A percentile compares a stretch with the other conserved stretches of the same genome.
Conservation (phyloP, 2,329 filamentous ascomycete genomes). For the Westerdykella aurantiaca region DNA sequence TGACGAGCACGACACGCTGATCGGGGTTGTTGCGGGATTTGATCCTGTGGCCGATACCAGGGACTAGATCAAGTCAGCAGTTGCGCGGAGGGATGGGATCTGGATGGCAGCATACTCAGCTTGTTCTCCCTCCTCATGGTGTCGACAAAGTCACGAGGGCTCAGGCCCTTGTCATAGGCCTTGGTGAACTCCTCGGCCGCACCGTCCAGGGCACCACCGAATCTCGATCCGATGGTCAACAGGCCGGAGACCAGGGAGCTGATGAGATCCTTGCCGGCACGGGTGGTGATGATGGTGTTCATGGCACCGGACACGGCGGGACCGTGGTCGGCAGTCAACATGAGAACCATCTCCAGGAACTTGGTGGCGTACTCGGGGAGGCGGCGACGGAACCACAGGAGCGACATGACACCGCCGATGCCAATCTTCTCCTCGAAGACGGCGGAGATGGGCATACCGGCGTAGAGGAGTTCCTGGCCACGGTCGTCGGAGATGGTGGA, state of each 20-base stretch:
- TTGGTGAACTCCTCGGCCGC: slow-evolving; percentile 98
- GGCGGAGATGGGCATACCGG: slow-evolving; percentile 99
- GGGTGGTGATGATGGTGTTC: slow-evolving; percentile 99
- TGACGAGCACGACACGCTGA: slow-evolving; percentile 98
- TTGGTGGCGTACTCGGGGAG: slow-evolving; percentile 94
- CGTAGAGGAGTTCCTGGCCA: slow-evolving; percentile 98
- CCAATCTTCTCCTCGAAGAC: slow-evolving; percentile 99
- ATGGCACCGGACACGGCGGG: slow-evolving; percentile 98
- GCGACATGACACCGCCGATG: slow-evolving; percentile 99
- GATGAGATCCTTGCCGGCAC: slow-evolving; percentile 98
- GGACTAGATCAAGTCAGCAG: slow-evolving; percentile 50
- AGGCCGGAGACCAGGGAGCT: slow-evolving; percentile 93
- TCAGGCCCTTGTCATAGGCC: slow-evolving; percentile 96
- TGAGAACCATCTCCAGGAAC: slow-evolving; percentile 99
- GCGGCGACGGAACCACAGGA: slow-evolving; percentile 98
- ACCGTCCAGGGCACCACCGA: slow-evolving; percentile 96
- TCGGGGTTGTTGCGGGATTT: slow-evolving; percentile 99
- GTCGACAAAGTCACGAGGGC: slow-evolving; percentile 97
- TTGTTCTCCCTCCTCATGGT: slow-evolving; percentile 99
- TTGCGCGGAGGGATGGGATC: neutral
- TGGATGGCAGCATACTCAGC: slow-evolving; percentile 63
- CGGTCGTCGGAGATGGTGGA: slow-evolving; percentile 99
- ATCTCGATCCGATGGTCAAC: slow-evolving; percentile 93
- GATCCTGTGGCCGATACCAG: slow-evolving; percentile 97
- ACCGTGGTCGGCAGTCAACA: slow-evolving; percentile 98